Evolutionary conservation across 2,329 filamentous ascomycete species (phyloP), one percentile per base, ranked within the genome.

Genomic region (Colletotrichum paranaense): DNA sequence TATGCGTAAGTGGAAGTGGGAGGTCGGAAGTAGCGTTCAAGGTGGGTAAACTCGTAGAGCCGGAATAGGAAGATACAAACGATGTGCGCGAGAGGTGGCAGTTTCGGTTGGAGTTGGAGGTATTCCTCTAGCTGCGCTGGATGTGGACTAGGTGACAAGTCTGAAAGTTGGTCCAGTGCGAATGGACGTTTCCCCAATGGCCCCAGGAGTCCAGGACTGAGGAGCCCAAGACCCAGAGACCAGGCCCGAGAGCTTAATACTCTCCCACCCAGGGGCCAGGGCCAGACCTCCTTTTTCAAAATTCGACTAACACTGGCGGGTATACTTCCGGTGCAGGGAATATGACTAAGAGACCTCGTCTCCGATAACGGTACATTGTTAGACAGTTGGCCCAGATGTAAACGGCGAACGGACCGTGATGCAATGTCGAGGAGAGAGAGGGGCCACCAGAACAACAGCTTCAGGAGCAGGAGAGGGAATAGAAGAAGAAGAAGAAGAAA

Each of bases 241-340:
- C 46, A 49, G 38, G 67, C 67, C 60, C 62, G 49, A 62, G 71
- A 71, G 71, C 71, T 72, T 72, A 67, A 67, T 73, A 46, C 28
- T n/a, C 67, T 53, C 53, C 28, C 57, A 28, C 30, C 62, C 38
- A 71, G 59, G 42, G 62, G n/a, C 60, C 55, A 49, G 46, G 66
- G 38, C 66, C 28, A 63, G 65, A 38, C 35, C 62, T 53, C 55
- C 9, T 52, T 11, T 49, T 22, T 22, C 19, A 19, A 67, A 38
- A 38, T 14, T 53, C 28, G 42, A 52, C 24, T 35, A 73, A 59
- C 71, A 62, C 35, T 35, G 55, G 16, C 55, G 65, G 49, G 55
- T 64, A 62, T 53, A 42, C 9, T 59, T 56, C 19, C 22, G 30
- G 35, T 57, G 11, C 60, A 72, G 19, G 60, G 30, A 19, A 67